phyloP scores from a whole-genome alignment of 345 rosid species.

The Abelmoschus esculentus region DNA sequence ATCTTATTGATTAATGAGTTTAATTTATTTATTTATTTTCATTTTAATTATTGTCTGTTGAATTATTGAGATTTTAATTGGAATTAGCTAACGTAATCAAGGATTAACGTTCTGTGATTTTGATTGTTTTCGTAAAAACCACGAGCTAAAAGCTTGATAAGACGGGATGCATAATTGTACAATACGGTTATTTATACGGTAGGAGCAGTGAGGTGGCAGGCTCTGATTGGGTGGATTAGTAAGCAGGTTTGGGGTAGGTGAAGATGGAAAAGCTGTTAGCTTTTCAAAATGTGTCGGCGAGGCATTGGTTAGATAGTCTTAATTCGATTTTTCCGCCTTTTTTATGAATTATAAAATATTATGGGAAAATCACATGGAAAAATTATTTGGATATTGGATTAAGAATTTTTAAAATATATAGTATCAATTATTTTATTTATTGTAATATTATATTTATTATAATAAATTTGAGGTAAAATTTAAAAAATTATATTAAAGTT shows the following conservation, averaged over 20 bases:
- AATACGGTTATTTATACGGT: not conserved
- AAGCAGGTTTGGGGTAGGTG: not conserved
- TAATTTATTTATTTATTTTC: not conserved
- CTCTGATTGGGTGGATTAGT: not conserved
- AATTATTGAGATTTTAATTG: constrained; percentile 3
- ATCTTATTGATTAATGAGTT: not conserved
- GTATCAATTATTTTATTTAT: too few species aligned
- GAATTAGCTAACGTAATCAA: constrained; percentile 4
- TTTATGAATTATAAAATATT: too few species aligned
- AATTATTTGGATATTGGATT: too few species aligned
- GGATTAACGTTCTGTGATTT: not conserved
- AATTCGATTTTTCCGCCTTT: too few species aligned
- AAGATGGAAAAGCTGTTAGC: not conserved
- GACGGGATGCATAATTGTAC: not conserved
- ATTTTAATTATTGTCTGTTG: not conserved
- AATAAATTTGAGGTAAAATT: too few species aligned
- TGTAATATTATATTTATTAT: too few species aligned
- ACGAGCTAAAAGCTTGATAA: not conserved
- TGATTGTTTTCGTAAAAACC: not conserved
- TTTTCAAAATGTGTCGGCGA: too few species aligned
- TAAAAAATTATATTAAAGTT: too few species aligned
- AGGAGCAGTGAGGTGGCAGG: not conserved
- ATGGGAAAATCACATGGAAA: too few species aligned
- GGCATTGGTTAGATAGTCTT: too few species aligned
- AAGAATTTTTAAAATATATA: too few species aligned